Conservation (phyloP, 2,329 filamentous ascomycete genomes). For the Penicillium brevicompactum region DNA sequence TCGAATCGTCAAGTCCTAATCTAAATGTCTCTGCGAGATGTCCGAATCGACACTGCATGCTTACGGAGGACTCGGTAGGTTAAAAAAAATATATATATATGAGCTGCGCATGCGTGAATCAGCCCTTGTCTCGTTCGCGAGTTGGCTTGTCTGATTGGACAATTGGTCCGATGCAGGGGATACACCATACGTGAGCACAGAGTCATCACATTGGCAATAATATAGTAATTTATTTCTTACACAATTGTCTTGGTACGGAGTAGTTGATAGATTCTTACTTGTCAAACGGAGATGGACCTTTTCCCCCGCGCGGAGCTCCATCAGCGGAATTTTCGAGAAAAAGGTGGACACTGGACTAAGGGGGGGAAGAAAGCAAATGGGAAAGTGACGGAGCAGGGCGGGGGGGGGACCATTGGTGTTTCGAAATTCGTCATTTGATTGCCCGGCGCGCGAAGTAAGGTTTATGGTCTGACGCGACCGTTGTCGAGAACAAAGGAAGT, state of each 20-base stretch:
- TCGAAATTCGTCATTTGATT: not conserved
- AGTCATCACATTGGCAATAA: constrained; percentile 4
- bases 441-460: not conserved
- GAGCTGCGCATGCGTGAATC: constrained; percentile 2
- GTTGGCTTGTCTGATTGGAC: constrained; percentile 2
- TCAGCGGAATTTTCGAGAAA: constrained; percentile 28
- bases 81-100: not conserved
- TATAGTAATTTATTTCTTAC: not conserved
- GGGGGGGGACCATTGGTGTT: not conserved
- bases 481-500: constrained; percentile 5
- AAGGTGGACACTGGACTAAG: constrained; percentile 15
- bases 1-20: constrained; percentile 5
- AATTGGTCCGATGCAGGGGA: constrained; percentile 12
- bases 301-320: constrained; percentile 14
- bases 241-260: not conserved
- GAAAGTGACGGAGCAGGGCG: constrained; percentile 1
- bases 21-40: not conserved
- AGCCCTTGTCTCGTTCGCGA: not conserved
- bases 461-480: constrained; percentile 1
- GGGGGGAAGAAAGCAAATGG: not conserved
- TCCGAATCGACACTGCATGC: not conserved
- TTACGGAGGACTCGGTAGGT: constrained; percentile 1
- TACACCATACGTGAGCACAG: constrained; percentile 1
- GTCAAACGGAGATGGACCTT: not conserved
- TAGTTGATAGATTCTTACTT: not conserved